A percentile compares a stretch with the other conserved stretches of the same genome.
These are phyloP conservation scores for Nitzschia putrida DNA, from an alignment of 108 stramenopile genomes.

Conservation along the genomic window DNA sequence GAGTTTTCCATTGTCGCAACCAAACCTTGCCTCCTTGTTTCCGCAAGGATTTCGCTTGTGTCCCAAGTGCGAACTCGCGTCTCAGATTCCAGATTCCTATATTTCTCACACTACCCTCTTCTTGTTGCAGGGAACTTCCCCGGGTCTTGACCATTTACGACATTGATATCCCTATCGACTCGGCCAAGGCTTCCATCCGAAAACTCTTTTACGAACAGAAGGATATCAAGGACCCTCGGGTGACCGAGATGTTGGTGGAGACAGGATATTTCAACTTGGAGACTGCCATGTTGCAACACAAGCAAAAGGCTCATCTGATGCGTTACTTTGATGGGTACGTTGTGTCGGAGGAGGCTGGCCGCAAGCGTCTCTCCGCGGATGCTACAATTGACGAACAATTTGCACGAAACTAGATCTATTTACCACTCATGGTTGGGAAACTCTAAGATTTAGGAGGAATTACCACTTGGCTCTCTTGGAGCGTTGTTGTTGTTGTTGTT, in stretches of 20 bases:
- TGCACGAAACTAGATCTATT: conserved; percentile 43
- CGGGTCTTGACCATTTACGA: conserved; percentile 90
- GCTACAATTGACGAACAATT: conserved; percentile 72
- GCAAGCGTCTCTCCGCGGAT: conserved; percentile 64
- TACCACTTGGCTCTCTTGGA: no score
- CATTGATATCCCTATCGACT: conserved; percentile 75
- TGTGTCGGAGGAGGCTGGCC: conserved; percentile 54
- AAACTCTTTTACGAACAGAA: conserved; percentile 68
- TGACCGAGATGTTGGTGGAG: conserved; percentile 83
- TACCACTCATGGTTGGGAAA: no score
- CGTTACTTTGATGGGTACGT: conserved; percentile 75
- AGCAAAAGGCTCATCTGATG: conserved; percentile 87
- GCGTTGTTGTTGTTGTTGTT: no score
- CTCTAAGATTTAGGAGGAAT: no score
- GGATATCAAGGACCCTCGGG: conserved; percentile 75
- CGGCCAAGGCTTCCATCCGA: conserved; percentile 67
- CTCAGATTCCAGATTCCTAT: background rate
- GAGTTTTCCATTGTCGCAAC: conserved; percentile 5
- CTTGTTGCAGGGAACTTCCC: conserved; percentile 71
- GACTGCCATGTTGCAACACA: conserved; percentile 90
- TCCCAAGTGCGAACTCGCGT: background rate
- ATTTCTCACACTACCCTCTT: conserved; percentile 2
- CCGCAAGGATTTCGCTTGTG: no score
- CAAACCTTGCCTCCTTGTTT: no score
- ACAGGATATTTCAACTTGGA: conserved; percentile 90